phyloP scores from a whole-genome alignment of 73 alveolate species.

The Paramecium caudatum region DNA sequence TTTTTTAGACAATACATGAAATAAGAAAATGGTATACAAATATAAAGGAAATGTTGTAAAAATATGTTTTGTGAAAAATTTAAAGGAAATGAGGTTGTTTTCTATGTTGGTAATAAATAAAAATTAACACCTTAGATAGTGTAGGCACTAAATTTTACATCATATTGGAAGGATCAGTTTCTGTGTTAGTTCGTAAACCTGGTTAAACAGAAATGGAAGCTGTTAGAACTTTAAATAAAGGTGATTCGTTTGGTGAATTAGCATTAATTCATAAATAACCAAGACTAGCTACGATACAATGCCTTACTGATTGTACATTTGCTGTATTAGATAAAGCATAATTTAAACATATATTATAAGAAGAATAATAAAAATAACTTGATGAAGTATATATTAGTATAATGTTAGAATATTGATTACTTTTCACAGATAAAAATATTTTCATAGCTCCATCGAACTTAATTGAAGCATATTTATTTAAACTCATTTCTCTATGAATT shows the following conservation, averaged over 20 bases:
- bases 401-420: slow-evolving; percentile 39
- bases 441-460: not conserved
- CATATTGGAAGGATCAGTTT: slow-evolving; percentile 30
- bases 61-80: slow-evolving; percentile 26
- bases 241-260: slow-evolving; percentile 70
- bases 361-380: slow-evolving; percentile 10
- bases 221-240: slow-evolving; percentile 19
- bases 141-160: slow-evolving; percentile 57
- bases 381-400: slow-evolving; percentile 22
- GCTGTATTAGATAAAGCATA: slow-evolving; percentile 58
- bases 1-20: slow-evolving; percentile 10
- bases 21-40: not conserved
- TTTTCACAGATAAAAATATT: not conserved
- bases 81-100: not conserved
- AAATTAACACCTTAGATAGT: not conserved
- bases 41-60: slow-evolving; percentile 49
- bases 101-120: not conserved
- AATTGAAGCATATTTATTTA: slow-evolving; percentile 37
- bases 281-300: slow-evolving; percentile 65
- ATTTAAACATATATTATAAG: slow-evolving; percentile 60
- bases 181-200: slow-evolving; percentile 11
- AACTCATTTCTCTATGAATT: slow-evolving; percentile 51
- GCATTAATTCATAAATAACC: slow-evolving; percentile 72
- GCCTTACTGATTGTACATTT: slow-evolving; percentile 64
- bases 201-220: not conserved